Base-by-base conservation (phyloP, 2,329 filamentous ascomycete genomes). In the Pseudogymnoascus sp. region DNA sequence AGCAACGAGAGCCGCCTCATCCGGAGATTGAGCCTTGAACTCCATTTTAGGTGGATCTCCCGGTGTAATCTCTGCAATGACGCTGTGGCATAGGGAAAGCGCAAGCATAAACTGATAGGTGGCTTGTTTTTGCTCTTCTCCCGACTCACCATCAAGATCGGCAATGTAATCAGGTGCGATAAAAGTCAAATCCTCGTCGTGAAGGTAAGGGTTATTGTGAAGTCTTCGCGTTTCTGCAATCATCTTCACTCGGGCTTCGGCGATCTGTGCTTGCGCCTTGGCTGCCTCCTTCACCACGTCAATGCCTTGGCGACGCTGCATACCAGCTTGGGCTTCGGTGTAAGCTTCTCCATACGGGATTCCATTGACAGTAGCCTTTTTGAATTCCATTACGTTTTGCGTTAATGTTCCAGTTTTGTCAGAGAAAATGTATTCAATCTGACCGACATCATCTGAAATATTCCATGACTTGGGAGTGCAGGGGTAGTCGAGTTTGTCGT, bases 401-500 rank as follows among this genome's bases (percentile, higher is more conserved):
- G 90, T 96, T 66, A 96, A 77, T 2, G 90, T 96, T 63, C 90
- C 90, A 0, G 90, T 96, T 76, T 96, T 96, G 79, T 96, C 90
- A 0, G 90, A 97, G 75, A 99, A 99, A 67, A 99, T 96, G 78
- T 97, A 99, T 75, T 97, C 94, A 65, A 99, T 96, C 76, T 99
- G 94, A 10, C 94, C 94, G 55, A 99, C 81, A 70, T 99, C 95
- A 72, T 99, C 94, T 0, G 93, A 97, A 59, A 99, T 97, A 72
- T 97, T 99, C 94, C 94, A 99, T 0, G 92, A 92, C 72, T 97
- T 97, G 4, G 95, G 94, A 9, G 96, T 91, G 72, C 95, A 99
- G 1, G 93, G 92, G 71, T 96, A 92, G 70, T 96, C 92, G 67
- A 97, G 86, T 70, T 86, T 87, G 62, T 94, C 94, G 77, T 99